These are phyloP conservation scores for Syzygium grande DNA, from an alignment of 345 rosid species.

Conservation along the genomic window DNA sequence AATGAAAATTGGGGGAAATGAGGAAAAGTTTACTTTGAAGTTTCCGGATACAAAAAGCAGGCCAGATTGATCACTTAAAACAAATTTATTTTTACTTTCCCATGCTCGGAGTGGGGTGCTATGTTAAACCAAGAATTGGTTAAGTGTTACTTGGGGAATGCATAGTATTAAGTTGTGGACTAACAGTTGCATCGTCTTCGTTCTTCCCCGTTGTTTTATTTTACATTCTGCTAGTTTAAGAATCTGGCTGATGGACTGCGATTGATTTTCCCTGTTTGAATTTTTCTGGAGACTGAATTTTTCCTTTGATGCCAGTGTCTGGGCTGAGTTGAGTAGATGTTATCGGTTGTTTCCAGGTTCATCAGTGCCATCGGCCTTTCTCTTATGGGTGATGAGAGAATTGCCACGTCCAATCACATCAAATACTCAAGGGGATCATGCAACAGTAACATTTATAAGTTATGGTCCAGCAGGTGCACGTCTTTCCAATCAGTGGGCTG, in stretches of 20 bases:
- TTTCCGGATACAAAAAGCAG: neutral
- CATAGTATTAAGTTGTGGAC: neutral
- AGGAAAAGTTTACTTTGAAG: neutral
- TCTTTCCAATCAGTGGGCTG: slow-evolving; percentile 1
- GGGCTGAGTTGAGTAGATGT: neutral
- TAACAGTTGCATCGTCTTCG: neutral
- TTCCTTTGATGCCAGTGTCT: neutral
- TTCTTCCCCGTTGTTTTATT: neutral
- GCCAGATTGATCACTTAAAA: neutral
- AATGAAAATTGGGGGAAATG: neutral
- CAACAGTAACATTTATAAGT: slow-evolving; percentile 10
- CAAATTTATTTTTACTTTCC: neutral
- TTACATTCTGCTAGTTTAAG: neutral
- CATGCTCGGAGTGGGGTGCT: neutral
- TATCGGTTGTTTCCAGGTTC: slow-evolving; percentile 9
- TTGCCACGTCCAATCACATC: slow-evolving; percentile 11
- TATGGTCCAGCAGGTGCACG: neutral
- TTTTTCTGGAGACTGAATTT: neutral
- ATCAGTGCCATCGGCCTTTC: slow-evolving; percentile 17
- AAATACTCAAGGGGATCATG: slow-evolving; percentile 2
- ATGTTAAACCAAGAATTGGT: neutral
- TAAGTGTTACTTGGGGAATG: neutral
- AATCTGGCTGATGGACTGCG: neutral
- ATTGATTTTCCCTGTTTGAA: neutral
- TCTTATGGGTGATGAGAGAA: slow-evolving; percentile 24